A percentile compares a stretch with the other conserved stretches of the same genome.
Conservation (phyloP, 306 rosid species). For the Hippophae gyantsensis region DNA sequence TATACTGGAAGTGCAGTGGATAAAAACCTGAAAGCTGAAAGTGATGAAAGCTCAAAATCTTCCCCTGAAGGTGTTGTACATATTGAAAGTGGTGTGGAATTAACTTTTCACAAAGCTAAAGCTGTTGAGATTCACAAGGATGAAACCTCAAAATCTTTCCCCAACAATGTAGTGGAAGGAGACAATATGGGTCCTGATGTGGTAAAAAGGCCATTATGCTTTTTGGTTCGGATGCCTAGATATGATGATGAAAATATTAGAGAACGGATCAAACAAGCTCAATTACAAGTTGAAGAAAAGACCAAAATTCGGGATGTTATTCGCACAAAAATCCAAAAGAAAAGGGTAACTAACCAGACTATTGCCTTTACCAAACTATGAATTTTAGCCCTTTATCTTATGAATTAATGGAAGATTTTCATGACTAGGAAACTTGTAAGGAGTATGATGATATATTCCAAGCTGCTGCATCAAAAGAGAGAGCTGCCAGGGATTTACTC, state of each 20-base stretch:
- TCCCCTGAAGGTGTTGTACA: slow-evolving; percentile 8
- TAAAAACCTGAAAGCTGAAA: neutral
- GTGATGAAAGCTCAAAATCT: too few species aligned
- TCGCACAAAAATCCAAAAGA: slow-evolving; percentile 38
- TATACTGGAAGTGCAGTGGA: slow-evolving; percentile 13
- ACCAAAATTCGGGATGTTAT: slow-evolving; percentile 50
- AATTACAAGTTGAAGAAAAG: slow-evolving; percentile 44
- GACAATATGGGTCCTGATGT: slow-evolving; percentile 40
- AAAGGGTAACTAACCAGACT: slow-evolving; percentile 34
- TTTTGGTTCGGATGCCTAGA: slow-evolving; percentile 55
- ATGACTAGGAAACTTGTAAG: slow-evolving; percentile 43
- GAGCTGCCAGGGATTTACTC: slow-evolving; percentile 47
- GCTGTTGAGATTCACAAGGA: slow-evolving; percentile 17
- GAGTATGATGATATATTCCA: slow-evolving; percentile 34
- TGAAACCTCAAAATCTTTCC: slow-evolving; percentile 24
- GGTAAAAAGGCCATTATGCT: slow-evolving; percentile 52
- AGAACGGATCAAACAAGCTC: slow-evolving; percentile 48
- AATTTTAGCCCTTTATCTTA: slow-evolving; percentile 7
- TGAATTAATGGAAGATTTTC: slow-evolving; percentile 21
- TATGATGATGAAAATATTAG: slow-evolving; percentile 46
- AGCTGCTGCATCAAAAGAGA: slow-evolving; percentile 41
- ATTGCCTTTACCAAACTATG: slow-evolving; percentile 5
- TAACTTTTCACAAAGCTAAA: slow-evolving; percentile 12
- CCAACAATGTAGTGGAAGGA: slow-evolving; percentile 37
- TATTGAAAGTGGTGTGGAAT: slow-evolving; percentile 12